Percentiles rank a stretch among this genome's conserved stretches.
Evolutionary conservation across 139 green algal species (phyloP).

Genomic region (Raphidocelis subcapitata): DNA sequence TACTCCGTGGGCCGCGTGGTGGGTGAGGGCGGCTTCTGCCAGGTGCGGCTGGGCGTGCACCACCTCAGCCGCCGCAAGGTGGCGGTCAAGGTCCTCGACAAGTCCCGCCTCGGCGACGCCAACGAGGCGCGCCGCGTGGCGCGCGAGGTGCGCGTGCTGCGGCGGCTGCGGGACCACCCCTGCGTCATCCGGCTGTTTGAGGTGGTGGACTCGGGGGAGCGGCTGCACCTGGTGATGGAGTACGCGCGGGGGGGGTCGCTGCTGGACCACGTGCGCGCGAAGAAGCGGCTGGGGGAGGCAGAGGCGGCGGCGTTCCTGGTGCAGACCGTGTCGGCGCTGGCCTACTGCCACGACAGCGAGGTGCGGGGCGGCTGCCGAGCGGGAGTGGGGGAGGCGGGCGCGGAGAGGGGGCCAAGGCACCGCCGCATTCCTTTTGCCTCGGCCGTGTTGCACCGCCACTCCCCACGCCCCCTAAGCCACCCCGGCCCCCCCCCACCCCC

Average conservation of each 20-base stretch:
- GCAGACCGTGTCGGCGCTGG: constrained; percentile 69
- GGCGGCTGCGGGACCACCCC: constrained; percentile 61
- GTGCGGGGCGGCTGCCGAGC: constrained; percentile 30
- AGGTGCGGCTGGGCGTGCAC: constrained; percentile 67
- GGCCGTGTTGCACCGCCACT: no score
- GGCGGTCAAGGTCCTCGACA: constrained; percentile 90
- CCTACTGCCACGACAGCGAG: constrained; percentile 78
- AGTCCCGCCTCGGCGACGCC: constrained; percentile 63
- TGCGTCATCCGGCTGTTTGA: constrained; percentile 73
- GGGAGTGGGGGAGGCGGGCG: neutral
- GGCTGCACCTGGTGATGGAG: constrained; percentile 91
- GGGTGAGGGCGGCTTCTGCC: constrained; percentile 87
- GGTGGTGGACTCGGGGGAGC: constrained; percentile 62
- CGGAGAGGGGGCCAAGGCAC: no score
- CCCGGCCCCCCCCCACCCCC: no score
- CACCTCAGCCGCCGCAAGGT: constrained; percentile 62
- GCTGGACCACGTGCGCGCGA: constrained; percentile 83
- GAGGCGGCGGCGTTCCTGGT: constrained; percentile 72
- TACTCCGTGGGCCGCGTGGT: constrained; percentile 79
- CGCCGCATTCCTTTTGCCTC: no score
- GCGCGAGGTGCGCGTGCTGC: constrained; percentile 83
- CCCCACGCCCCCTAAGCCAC: no score
- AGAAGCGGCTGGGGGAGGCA: constrained; percentile 74
- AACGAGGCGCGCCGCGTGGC: constrained; percentile 62
- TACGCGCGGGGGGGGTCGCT: constrained; percentile 73